Conservation (phyloP, 208 protist species). For the Novymonas esmeraldas region DNA sequence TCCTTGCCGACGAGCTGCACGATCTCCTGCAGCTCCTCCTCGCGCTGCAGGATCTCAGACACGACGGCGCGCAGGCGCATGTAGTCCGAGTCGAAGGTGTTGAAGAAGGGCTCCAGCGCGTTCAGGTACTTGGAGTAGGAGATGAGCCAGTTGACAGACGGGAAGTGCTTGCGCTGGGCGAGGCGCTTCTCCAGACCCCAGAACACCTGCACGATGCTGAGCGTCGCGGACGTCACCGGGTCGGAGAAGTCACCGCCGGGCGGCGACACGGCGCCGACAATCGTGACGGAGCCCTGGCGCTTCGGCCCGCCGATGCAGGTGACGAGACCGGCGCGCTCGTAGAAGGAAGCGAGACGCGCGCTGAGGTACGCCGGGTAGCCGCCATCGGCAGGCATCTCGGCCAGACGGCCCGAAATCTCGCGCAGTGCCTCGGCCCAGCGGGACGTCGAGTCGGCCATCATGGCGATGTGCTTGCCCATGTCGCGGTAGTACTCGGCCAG, state of each 20-base stretch:
- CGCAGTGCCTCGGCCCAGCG: constrained; percentile 99
- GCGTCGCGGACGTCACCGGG: constrained; percentile 99
- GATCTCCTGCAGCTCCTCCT: constrained; percentile 99
- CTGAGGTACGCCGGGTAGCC: constrained; percentile 99
- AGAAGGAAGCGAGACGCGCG: constrained; percentile 99
- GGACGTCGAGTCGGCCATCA: constrained; percentile 99
- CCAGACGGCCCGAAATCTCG: constrained; percentile 99
- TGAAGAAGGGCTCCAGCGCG: constrained; percentile 98
- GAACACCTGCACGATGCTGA: constrained; percentile 99
- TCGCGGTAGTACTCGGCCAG: constrained; percentile 99
- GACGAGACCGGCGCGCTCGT: constrained; percentile 97
- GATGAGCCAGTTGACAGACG: constrained; percentile 99
- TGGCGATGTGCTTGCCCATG: constrained; percentile 99
- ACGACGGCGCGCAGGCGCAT: constrained; percentile 92
- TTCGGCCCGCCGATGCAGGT: constrained; percentile 96
- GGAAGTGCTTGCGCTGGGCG: constrained; percentile 99
- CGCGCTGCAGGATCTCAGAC: constrained; percentile 98
- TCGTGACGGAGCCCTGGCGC: constrained; percentile 98
- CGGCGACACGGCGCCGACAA: constrained; percentile 99
- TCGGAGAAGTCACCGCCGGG: constrained; percentile 99
- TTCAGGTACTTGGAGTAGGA: constrained; percentile 99
- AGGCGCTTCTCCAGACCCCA: constrained; percentile 99
- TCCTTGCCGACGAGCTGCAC: constrained; percentile 99
- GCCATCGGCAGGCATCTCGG: constrained; percentile 99
- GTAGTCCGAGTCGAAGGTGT: constrained; percentile 96